Conservation (phyloP, 345 rosid genomes). For the Gossypium anomalum region DNA sequence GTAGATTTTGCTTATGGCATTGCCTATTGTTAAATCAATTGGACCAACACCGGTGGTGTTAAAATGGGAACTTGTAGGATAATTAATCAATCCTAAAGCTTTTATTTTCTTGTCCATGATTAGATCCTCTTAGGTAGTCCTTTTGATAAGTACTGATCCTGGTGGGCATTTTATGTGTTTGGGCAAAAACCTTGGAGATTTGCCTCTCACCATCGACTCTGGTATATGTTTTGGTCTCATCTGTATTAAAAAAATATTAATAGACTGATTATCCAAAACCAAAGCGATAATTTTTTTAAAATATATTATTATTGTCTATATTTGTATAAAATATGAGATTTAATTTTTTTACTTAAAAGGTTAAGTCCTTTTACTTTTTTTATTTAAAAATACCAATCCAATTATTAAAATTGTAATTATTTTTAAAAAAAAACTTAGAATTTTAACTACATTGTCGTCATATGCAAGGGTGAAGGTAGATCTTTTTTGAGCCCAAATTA, state of each 20-base stretch:
- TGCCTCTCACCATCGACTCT: neutral
- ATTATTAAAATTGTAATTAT: no score
- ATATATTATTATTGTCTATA: no score
- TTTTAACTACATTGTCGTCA: no score
- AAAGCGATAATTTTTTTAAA: no score
- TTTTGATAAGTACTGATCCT: slow-evolving; percentile 10
- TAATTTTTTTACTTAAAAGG: no score
- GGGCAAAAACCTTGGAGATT: neutral
- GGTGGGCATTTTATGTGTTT: neutral
- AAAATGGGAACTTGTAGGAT: neutral
- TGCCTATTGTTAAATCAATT: neutral
- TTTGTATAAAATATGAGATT: no score
- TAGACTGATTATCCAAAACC: no score
- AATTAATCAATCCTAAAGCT: neutral
- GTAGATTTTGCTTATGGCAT: neutral
- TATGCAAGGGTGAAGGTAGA: no score
- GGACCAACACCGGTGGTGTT: neutral
- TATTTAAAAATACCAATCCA: no score
- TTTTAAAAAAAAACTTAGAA: no score
- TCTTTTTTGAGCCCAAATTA: no score
- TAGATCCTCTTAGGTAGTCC: neutral
- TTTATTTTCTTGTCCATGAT: neutral
- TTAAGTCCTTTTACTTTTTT: no score
- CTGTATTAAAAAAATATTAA: neutral
- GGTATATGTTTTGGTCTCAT: neutral